Evolutionary conservation across 495 filamentous ascomycete genomes (phyloP).

Genomic region (Daldinia grandis): DNA sequence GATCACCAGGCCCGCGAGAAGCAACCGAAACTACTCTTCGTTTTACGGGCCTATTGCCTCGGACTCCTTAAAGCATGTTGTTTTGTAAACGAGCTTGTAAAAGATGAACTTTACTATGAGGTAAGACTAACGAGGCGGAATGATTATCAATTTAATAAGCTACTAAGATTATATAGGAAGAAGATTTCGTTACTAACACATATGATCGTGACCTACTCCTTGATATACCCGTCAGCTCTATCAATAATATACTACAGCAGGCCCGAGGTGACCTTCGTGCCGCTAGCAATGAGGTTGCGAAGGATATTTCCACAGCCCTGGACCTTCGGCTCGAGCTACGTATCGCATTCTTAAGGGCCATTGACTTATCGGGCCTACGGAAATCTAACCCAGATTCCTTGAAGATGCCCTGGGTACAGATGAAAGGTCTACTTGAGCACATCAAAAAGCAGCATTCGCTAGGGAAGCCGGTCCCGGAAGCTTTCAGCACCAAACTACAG

Average conservation of each 20-base stretch:
- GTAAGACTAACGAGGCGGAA: conserved; percentile 50
- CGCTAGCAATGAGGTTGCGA: conserved; percentile 53
- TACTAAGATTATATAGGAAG: conserved; percentile 71
- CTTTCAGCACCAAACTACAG: conserved; percentile 92
- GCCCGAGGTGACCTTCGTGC: conserved; percentile 65
- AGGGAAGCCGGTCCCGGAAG: conserved; percentile 72
- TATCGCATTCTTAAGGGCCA: conserved; percentile 64
- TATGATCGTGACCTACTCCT: conserved; percentile 82
- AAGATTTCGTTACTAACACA: conserved; percentile 92
- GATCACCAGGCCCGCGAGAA: conserved; percentile 36
- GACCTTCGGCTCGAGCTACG: conserved; percentile 70
- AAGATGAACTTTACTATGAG: conserved; percentile 85
- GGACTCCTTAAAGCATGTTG: conserved; percentile 84
- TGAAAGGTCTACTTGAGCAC: conserved; percentile 55
- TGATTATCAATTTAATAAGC: background rate
- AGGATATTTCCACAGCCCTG: conserved; percentile 67
- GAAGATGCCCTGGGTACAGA: conserved; percentile 58
- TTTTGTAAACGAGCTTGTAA: conserved; percentile 77
- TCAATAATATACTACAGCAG: conserved; percentile 67
- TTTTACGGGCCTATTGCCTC: conserved; percentile 87
- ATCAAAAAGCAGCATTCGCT: conserved; percentile 66
- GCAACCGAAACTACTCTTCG: conserved; percentile 64
- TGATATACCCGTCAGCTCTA: conserved; percentile 62
- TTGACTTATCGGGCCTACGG: conserved; percentile 55
- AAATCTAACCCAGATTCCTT: conserved; percentile 52